Evolutionary conservation across 2,329 filamentous ascomycete species (phyloP), one percentile per base, ranked within the genome.

Genomic region (Podosphaera xanthii): DNA sequence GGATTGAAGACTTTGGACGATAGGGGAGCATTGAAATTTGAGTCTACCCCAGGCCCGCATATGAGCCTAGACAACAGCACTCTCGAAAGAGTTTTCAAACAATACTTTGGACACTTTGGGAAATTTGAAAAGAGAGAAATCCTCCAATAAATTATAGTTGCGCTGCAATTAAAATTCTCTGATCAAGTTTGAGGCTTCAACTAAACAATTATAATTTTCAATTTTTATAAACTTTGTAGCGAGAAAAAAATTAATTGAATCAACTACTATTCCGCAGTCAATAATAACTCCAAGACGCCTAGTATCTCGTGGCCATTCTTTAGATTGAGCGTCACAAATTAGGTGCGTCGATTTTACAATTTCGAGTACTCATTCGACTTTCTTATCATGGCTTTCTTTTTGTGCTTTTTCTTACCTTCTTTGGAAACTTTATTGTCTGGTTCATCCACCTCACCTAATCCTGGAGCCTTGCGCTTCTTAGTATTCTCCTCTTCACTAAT

Each of bases 1-100:
- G 92, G 92, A 0, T 73, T 98, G 69, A 86, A 79, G 70, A 72
- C 74, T 65, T 73, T 98, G 67, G 90, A 96, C 72, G 73, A 83
- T 69, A 85, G 85, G 73, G 87, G 84, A 2, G 86, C 80, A 0
- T 72, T 98, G 65, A 77, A 83, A 60, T 95, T 96, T 71, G 76
- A 81, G 69, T 82, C 76, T 1, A 77, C 82, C 0, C 76, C 82
- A 3, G 92, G 91, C 0, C 79, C 80, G 33, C 92, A 98, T 73
- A 97, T 98, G 89, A 73, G 82, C 62, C 73, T 97, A 62, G 72
- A 75, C 0, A 80, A 87, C 9, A 74, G 84, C 64, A 70, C 83
- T 36, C 69, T 97, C 67, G 77, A 61, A 60, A 64, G 62, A 46
- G 66, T 66, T 0, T 69, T 70, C 38, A 64, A 71, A 61, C 70